Base-by-base conservation (phyloP, 116 monocot genomes). In the Zostera marina region DNA sequence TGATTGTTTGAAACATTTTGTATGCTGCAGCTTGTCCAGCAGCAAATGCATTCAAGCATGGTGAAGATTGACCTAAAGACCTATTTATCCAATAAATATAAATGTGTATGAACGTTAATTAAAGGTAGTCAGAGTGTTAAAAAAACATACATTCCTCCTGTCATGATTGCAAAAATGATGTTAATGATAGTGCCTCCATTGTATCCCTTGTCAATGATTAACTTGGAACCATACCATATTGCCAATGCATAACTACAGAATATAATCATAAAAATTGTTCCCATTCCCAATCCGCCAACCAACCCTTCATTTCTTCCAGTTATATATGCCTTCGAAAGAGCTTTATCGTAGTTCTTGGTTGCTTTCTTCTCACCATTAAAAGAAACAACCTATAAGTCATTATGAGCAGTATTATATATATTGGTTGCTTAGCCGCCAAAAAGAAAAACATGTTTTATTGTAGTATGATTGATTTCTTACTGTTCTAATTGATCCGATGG, bases 21-120 rank as follows among this genome's bases (percentile, higher is more conserved):
- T 74, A 82, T 13, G 82, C 82, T 22, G 87, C 87, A 12, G 76
- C 79, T 70, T 74, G 70, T 14, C 87, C 87, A n/a, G 72, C 68
- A 3, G 73, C 70, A 65, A 82, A 87, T 52, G 82, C 76, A 53
- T 47, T 79, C 13, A 79, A 1, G 38, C 74, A 67, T 19, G 82
- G 82, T 9, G 82, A 81, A 54, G 87, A 68, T 63, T 87, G 79
- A 1, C 87, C 87, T 3, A 80, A 53, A 16, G 72, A 63, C 47
- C 74, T 75, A 54, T 32, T 32, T 3, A 32, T 32, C 32, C 2
- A 32, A 32, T 5, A 32, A 32, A 32, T 5, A 0, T 3, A 32
- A 32, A 32, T 32, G 32, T 3, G 5, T 3, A 32, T 2, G 32
- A 0, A 32, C 2, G 5, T 32, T 32, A 32, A 32, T 32, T 32